These are phyloP conservation scores for Santalum album DNA, from an alignment of 164 flowering plant species.

Conservation along the genomic window DNA sequence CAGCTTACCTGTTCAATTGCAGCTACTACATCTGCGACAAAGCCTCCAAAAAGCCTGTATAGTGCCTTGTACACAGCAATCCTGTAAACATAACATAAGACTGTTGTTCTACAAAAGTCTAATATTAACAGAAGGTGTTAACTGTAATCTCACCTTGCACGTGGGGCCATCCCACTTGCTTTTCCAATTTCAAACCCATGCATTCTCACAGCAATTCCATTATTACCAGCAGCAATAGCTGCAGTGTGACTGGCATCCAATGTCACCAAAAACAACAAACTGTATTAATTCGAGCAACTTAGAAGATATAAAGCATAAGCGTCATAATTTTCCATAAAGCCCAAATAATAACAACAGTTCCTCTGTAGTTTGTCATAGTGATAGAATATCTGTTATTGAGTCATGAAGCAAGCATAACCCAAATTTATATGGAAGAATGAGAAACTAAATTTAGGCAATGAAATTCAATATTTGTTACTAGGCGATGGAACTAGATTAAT, in stretches of 20 bases:
- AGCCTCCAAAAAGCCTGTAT: conserved; percentile 94
- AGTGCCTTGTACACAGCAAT: conserved; percentile 98
- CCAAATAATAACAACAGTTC: no score
- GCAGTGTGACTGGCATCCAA: conserved; percentile 75
- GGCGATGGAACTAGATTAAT: no score
- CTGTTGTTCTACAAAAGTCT: background rate
- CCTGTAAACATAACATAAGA: conserved; percentile 26
- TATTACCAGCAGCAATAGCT: conserved; percentile 97
- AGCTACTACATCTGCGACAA: conserved; percentile 95
- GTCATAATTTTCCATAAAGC: no score
- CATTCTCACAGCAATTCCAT: conserved; percentile 87
- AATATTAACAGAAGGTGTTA: background rate
- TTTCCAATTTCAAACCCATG: conserved; percentile 88
- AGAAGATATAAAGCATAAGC: background rate
- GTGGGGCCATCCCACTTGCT: conserved; percentile 99
- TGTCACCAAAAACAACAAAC: background rate
- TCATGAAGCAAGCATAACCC: no score
- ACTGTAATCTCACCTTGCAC: conserved; percentile 64
- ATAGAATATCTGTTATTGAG: no score
- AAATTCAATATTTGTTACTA: no score
- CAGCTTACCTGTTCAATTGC: conserved; percentile 87
- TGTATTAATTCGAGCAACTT: background rate
- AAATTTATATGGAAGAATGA: no score
- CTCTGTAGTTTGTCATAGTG: no score
- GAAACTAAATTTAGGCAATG: no score